Evolutionary conservation across 75 land plant species (phyloP).

Genomic region (Azolla pinnata): DNA sequence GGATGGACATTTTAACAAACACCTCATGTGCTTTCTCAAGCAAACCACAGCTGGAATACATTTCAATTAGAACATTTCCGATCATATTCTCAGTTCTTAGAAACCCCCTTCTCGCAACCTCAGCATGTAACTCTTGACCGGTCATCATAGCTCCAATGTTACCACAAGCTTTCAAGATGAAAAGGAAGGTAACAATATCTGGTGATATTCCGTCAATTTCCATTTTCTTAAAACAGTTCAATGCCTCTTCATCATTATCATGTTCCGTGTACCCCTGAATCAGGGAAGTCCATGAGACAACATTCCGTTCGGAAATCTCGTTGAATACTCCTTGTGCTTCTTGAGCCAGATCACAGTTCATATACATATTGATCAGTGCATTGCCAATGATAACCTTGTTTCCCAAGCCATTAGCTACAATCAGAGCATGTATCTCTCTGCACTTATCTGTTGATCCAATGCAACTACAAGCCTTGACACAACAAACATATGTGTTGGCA

Average conservation of each 20-base stretch:
- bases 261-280: slow-evolving; percentile 17
- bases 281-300: slow-evolving; percentile 21
- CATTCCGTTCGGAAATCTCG: neutral
- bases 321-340: slow-evolving; percentile 8
- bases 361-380: slow-evolving; percentile 3
- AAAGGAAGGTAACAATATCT: slow-evolving; percentile 1
- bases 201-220: slow-evolving; percentile 3
- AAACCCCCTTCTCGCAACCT: neutral
- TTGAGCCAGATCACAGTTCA: slow-evolving; percentile 8
- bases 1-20: slow-evolving; percentile 8
- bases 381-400: no score
- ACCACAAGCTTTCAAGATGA: slow-evolving; percentile 3
- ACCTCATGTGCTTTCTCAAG: slow-evolving; percentile 11
- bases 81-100: neutral
- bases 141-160: neutral
- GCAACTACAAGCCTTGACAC: no score
- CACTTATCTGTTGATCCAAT: no score
- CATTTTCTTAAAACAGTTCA: slow-evolving; percentile 12
- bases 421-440: no score
- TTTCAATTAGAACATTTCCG: slow-evolving; percentile 19
- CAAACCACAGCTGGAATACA: slow-evolving; percentile 15
- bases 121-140: neutral
- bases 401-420: no score
- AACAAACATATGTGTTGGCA: no score
- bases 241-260: slow-evolving; percentile 8